Evolutionary conservation across 441 rosid species (phyloP).

Genomic region (Erodium chrysanthum): DNA sequence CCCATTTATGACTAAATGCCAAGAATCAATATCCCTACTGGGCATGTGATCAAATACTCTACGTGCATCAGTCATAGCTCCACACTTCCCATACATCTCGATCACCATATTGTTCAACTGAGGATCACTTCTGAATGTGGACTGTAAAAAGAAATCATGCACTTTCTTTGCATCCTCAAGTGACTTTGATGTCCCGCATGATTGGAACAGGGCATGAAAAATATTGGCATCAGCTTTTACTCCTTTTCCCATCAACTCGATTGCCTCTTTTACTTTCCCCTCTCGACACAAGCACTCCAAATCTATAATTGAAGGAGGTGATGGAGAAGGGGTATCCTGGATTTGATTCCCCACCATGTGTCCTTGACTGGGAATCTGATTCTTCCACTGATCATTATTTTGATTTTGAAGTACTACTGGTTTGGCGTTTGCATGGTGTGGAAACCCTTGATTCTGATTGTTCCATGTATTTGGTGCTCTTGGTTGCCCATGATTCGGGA

Average conservation of each 20-base stretch:
- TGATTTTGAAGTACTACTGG: not conserved
- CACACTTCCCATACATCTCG: slow-evolving; percentile 63
- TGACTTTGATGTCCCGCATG: slow-evolving; percentile 36
- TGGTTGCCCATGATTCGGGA: not conserved
- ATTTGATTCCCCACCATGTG: slow-evolving; percentile 3
- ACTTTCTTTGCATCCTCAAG: slow-evolving; percentile 77
- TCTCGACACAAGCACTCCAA: slow-evolving; percentile 44
- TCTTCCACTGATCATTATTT: slow-evolving; percentile 22
- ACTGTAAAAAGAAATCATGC: slow-evolving; percentile 74
- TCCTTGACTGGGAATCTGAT: slow-evolving; percentile 9
- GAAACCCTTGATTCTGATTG: not conserved
- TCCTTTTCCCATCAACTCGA: slow-evolving; percentile 62
- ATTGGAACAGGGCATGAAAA: slow-evolving; percentile 42
- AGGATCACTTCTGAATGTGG: slow-evolving; percentile 50
- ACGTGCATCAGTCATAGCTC: slow-evolving; percentile 57
- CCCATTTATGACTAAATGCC: slow-evolving; percentile 78
- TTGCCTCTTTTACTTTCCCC: slow-evolving; percentile 58
- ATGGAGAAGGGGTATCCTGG: slow-evolving; percentile 5
- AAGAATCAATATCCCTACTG: slow-evolving; percentile 58
- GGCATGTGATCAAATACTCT: slow-evolving; percentile 85
- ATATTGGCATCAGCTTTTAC: slow-evolving; percentile 53
- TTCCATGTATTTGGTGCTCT: not conserved
- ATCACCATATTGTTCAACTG: slow-evolving; percentile 51
- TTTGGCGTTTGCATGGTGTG: not conserved
- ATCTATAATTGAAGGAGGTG: slow-evolving; percentile 36